These are phyloP conservation scores for Cudoniella acicularis DNA, from an alignment of 495 filamentous ascomycete species.

Conservation along the genomic window DNA sequence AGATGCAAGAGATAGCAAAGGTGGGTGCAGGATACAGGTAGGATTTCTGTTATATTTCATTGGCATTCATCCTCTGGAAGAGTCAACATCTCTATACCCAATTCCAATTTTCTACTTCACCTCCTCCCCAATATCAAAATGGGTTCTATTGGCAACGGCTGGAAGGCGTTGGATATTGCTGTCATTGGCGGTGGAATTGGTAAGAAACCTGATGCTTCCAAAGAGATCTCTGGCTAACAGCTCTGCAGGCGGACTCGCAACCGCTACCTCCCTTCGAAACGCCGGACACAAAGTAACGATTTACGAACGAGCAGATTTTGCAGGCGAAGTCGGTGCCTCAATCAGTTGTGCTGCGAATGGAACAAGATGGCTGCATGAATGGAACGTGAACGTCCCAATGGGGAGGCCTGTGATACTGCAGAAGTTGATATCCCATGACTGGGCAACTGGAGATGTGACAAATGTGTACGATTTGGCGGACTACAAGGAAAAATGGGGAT, in stretches of 20 bases:
- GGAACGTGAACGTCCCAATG: constrained; percentile 34
- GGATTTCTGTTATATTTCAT: not conserved
- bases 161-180: constrained; percentile 17
- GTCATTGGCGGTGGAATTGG: constrained; percentile 24
- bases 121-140: not conserved
- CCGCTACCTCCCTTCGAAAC: constrained; percentile 51
- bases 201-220: not conserved
- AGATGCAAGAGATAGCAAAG: not conserved
- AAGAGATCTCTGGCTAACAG: not conserved
- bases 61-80: not conserved
- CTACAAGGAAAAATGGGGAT: constrained; percentile 40
- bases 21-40: not conserved
- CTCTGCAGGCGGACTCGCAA: constrained; percentile 43
- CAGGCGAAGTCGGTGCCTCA: constrained; percentile 53
- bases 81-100: not conserved
- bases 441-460: constrained; percentile 35
- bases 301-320: constrained; percentile 49
- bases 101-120: not conserved
- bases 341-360: constrained; percentile 58
- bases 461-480: constrained; percentile 37
- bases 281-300: constrained; percentile 53
- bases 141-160: constrained; percentile 10
- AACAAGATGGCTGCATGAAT: constrained; percentile 43
- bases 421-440: constrained; percentile 38
- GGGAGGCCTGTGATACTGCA: constrained; percentile 32